phyloP scores from a whole-genome alignment of 768 basidiomycete species.

The Agrocybe pediades region DNA sequence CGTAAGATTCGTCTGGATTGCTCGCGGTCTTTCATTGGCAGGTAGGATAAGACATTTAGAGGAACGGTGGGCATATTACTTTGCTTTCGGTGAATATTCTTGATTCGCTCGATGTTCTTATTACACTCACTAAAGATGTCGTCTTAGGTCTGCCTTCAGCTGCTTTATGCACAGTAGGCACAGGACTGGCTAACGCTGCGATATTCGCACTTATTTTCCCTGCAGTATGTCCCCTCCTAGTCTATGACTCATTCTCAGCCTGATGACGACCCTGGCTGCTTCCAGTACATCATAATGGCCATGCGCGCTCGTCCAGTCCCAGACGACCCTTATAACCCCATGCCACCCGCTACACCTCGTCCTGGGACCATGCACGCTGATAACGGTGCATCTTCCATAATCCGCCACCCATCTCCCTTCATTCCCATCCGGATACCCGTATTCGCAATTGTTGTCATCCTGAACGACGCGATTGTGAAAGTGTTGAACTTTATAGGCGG shows the following conservation, averaged over 20 bases:
- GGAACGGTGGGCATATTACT: slow-evolving; percentile 88
- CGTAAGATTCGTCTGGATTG: slow-evolving; percentile 74
- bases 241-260: slow-evolving; percentile 2
- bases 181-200: slow-evolving; percentile 77
- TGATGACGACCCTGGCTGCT: neutral
- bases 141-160: slow-evolving; percentile 77
- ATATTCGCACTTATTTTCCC: slow-evolving; percentile 85
- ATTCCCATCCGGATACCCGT: slow-evolving; percentile 81
- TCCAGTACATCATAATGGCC: slow-evolving; percentile 84
- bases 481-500: slow-evolving; percentile 58
- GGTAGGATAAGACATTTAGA: slow-evolving; percentile 74
- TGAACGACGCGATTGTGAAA: slow-evolving; percentile 72
- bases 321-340: slow-evolving; percentile 72
- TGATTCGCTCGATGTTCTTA: neutral
- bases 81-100: slow-evolving; percentile 67
- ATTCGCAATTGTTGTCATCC: slow-evolving; percentile 70
- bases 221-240: slow-evolving; percentile 46
- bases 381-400: slow-evolving; percentile 9
- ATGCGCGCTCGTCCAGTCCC: slow-evolving; percentile 78
- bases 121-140: too few relatives aligned
- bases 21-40: slow-evolving; percentile 70
- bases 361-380: slow-evolving; percentile 32
- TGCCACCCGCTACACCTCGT: slow-evolving; percentile 22
- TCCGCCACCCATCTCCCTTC: slow-evolving; percentile 73
- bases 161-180: slow-evolving; percentile 71